Evolutionary conservation across 345 rosid species (phyloP).

Genomic region (Acer saccharum): DNA sequence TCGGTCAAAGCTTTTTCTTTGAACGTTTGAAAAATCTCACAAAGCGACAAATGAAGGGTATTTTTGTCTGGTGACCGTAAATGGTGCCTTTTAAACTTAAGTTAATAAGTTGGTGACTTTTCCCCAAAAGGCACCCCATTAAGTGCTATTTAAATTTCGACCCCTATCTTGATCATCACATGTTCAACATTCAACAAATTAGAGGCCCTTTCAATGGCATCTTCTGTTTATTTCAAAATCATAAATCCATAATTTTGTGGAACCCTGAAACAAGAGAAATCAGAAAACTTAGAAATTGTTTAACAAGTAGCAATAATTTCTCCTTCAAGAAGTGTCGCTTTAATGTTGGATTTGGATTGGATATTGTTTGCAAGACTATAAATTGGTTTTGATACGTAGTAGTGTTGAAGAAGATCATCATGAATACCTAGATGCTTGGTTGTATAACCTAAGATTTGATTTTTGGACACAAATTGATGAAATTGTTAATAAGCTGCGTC

Average conservation of each 20-base stretch:
- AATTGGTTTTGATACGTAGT: background rate
- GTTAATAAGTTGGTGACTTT: too few relatives aligned
- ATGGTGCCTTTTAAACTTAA: too few relatives aligned
- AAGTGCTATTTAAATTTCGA: too few relatives aligned
- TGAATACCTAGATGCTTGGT: background rate
- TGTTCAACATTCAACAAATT: background rate
- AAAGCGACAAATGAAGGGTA: too few relatives aligned
- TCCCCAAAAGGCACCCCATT: too few relatives aligned
- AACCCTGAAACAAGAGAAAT: background rate
- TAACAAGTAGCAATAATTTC: background rate
- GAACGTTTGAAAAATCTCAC: too few relatives aligned
- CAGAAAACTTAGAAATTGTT: background rate
- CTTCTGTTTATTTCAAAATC: background rate
- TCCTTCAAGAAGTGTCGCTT: too few relatives aligned
- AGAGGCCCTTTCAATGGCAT: background rate
- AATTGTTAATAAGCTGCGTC: too few relatives aligned
- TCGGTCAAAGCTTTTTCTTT: too few relatives aligned
- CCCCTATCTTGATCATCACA: background rate
- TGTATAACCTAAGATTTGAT: background rate
- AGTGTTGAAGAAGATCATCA: background rate
- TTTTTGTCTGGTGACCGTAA: too few relatives aligned
- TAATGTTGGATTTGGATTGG: slow-evolving; percentile 6
- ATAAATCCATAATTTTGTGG: background rate
- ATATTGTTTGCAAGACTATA: background rate
- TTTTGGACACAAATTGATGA: background rate